A percentile compares a stretch with the other conserved stretches of the same genome.
phyloP scores from a whole-genome alignment of 2,329 filamentous ascomycete species.

The Calonectria henricotiae region DNA sequence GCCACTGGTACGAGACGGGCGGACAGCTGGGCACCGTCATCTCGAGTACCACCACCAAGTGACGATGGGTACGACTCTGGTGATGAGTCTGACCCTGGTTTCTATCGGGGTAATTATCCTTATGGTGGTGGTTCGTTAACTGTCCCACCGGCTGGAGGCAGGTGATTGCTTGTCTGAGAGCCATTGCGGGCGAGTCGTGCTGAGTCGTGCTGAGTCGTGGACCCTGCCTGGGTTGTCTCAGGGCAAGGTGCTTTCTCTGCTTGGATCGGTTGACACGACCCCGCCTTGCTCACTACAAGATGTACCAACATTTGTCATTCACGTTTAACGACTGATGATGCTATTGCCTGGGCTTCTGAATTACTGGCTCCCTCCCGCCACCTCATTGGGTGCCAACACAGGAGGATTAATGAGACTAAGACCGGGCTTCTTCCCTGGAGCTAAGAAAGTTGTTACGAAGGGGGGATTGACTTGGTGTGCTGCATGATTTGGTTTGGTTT shows the following conservation, averaged over 20 bases:
- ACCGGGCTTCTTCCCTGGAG: slow-evolving; percentile 15
- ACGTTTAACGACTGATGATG: slow-evolving; percentile 51
- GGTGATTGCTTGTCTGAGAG: slow-evolving; percentile 31
- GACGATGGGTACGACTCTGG: slow-evolving; percentile 60
- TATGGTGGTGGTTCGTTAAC: slow-evolving; percentile 63
- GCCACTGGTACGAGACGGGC: slow-evolving; percentile 61
- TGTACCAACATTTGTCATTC: slow-evolving; percentile 30
- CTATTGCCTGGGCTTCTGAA: slow-evolving; percentile 43
- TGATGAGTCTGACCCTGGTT: slow-evolving; percentile 62
- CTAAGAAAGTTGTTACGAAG: slow-evolving; percentile 37
- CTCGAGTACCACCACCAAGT: slow-evolving; percentile 54
- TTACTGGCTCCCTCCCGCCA: slow-evolving; percentile 36
- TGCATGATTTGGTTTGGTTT: slow-evolving; percentile 47
- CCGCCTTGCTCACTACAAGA: slow-evolving; percentile 22
- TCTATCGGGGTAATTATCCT: slow-evolving; percentile 64
- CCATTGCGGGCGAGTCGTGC: background rate
- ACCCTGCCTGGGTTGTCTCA: slow-evolving; percentile 7
- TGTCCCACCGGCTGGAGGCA: slow-evolving; percentile 53
- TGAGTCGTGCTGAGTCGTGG: background rate
- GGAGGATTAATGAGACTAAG: slow-evolving; percentile 29
- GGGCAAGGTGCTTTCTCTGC: background rate
- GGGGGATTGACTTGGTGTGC: slow-evolving; percentile 47
- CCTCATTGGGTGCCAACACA: slow-evolving; percentile 20
- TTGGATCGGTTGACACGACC: background rate
- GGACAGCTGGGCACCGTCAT: slow-evolving; percentile 64